Evolutionary conservation across 2,329 filamentous ascomycete species (phyloP), one percentile per base, ranked within the genome.

Genomic region (Aspergillus oerlinghausenensis): DNA sequence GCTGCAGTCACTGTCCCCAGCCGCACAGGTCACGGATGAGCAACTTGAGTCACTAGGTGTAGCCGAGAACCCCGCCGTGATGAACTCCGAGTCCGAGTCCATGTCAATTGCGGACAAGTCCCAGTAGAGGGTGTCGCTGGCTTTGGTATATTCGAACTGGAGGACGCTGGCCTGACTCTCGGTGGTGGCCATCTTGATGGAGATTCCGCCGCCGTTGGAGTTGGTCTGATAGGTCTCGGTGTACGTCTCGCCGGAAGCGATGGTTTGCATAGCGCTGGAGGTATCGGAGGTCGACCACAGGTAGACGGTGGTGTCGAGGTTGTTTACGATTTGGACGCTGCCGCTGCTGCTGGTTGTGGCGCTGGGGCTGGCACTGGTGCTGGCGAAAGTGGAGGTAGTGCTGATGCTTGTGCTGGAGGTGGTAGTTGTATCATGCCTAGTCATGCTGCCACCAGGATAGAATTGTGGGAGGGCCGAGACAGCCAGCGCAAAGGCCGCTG

Each of bases 121-220:
- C 68, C 68, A 71, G 56, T 58, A 71, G 52, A 71, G 54, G 6
- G 55, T 58, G 2, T 63, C 56, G n/a, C 59, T 62, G 23, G 55
- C 51, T 50, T 62, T 51, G 56, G 66, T 71, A 63, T 71, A 71
- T 61, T 71, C 69, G 61, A 68, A 71, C 55, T 71, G 69, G n/a
- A 71, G 57, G 17, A 71, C 66, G 45, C 56, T 61, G 50, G 49
- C 48, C 48, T 60, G 49, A 48, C 52, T 48, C 10, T 56, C 50
- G 11, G 59, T 56, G 38, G 66, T 68, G 32, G 65, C 60, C 50
- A 71, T 57, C 62, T 71, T 71, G 61, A 71, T 67, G 35, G 69
- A 71, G 59, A 71, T 61, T 43, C 69, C 69, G 40, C 68, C 68
- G 23, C 67, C 67, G 52, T 66, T 63, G 55, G 65, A 54, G 64